phyloP scores from a whole-genome alignment of 768 basidiomycete genomes.

The Pholiota conissans region DNA sequence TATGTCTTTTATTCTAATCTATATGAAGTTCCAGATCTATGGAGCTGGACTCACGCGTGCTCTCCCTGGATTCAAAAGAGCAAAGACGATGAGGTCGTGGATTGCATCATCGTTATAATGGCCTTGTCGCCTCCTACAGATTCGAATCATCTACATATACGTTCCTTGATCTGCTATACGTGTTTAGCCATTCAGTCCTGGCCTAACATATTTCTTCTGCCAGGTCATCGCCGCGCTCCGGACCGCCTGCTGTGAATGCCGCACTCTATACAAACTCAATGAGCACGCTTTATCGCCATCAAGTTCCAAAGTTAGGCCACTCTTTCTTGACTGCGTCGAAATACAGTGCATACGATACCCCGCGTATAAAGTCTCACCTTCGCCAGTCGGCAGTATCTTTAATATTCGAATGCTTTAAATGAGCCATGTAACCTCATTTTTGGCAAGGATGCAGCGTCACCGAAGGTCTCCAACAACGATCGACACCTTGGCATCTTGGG shows the following conservation, averaged over 20 bases:
- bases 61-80: too few relatives aligned
- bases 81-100: too few relatives aligned
- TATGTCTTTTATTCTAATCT: constrained; percentile 10
- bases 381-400: background rate
- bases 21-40: background rate
- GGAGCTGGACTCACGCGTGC: background rate
- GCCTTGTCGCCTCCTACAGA: background rate
- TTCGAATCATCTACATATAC: background rate
- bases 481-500: background rate
- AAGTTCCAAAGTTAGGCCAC: background rate
- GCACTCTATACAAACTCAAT: background rate
- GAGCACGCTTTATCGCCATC: constrained; percentile 2
- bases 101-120: too few relatives aligned
- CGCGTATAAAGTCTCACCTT: background rate
- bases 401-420: background rate
- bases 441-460: background rate
- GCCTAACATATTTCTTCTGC: background rate
- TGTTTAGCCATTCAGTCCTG: background rate
- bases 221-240: background rate
- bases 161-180: background rate
- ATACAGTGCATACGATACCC: background rate
- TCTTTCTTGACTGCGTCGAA: background rate
- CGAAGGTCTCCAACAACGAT: background rate
- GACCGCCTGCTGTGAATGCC: background rate
- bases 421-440: background rate